phyloP scores from a whole-genome alignment of 2,329 filamentous ascomycete species.

The Arthrocladium fulminans region DNA sequence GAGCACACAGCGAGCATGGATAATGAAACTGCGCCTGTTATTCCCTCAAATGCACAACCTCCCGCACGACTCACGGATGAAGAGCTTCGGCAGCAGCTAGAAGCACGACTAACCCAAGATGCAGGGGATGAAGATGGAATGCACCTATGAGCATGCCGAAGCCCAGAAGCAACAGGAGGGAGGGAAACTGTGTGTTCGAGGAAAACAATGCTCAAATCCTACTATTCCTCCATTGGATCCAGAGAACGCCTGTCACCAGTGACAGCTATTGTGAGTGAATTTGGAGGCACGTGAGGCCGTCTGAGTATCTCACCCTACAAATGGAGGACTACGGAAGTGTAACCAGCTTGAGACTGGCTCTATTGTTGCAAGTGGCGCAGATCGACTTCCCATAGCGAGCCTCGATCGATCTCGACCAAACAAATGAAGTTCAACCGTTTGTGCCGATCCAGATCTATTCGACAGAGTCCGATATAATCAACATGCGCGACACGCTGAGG shows the following conservation, averaged over 20 bases:
- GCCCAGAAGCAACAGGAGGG: neutral
- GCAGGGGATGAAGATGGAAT: slow-evolving; percentile 33
- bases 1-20: neutral
- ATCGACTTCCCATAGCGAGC: too few species aligned
- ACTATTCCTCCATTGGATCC: too few species aligned
- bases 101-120: slow-evolving; percentile 27
- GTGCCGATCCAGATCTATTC: neutral
- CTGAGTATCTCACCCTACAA: too few species aligned
- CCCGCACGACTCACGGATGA: slow-evolving; percentile 32
- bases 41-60: neutral
- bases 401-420: neutral
- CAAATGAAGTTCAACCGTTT: neutral
- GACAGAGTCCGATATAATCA: neutral
- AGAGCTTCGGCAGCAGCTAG: slow-evolving; percentile 31
- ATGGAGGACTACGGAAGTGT: too few species aligned
- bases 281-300: too few species aligned
- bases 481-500: neutral
- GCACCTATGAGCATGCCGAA: slow-evolving; percentile 30
- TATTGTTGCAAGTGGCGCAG: neutral
- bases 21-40: neutral
- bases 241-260: too few species aligned
- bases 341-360: too few species aligned
- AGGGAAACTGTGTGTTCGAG: too few species aligned
- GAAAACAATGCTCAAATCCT: too few species aligned
- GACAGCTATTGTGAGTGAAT: too few species aligned